A percentile compares a stretch with the other conserved stretches of the same genome.
Conservation (phyloP, 148 eudicot species). For the Rhododendron ovatum region DNA sequence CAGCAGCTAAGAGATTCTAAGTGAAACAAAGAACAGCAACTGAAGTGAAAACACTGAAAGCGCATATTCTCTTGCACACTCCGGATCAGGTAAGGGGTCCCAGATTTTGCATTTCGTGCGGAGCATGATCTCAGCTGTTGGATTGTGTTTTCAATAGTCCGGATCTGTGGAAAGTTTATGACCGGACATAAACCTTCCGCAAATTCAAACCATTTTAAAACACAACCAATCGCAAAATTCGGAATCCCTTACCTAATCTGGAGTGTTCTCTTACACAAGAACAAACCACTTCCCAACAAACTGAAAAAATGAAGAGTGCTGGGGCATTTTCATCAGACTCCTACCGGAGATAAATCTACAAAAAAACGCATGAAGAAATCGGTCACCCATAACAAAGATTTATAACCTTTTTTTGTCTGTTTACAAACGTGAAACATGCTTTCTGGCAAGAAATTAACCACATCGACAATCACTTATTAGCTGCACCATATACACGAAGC, state of each 20-base stretch:
- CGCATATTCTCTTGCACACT: background rate
- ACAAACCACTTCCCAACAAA: background rate
- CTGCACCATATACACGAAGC: background rate
- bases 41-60: background rate
- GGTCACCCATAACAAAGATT: background rate
- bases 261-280: background rate
- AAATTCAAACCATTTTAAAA: too few relatives aligned
- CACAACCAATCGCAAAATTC: too few relatives aligned
- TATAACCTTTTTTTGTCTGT: background rate
- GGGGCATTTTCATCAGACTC: background rate
- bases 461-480: background rate
- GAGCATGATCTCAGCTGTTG: too few relatives aligned
- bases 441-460: background rate
- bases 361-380: background rate
- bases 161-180: too few relatives aligned
- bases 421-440: background rate
- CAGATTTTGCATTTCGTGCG: too few relatives aligned
- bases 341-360: background rate
- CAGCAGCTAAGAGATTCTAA: background rate
- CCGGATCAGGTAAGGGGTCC: too few relatives aligned
- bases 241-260: too few relatives aligned
- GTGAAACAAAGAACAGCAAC: background rate
- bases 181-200: too few relatives aligned
- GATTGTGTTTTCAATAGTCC: too few relatives aligned
- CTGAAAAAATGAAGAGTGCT: background rate